phyloP scores from a whole-genome alignment of 495 filamentous ascomycete genomes.

The Baudoinia panamericana region DNA sequence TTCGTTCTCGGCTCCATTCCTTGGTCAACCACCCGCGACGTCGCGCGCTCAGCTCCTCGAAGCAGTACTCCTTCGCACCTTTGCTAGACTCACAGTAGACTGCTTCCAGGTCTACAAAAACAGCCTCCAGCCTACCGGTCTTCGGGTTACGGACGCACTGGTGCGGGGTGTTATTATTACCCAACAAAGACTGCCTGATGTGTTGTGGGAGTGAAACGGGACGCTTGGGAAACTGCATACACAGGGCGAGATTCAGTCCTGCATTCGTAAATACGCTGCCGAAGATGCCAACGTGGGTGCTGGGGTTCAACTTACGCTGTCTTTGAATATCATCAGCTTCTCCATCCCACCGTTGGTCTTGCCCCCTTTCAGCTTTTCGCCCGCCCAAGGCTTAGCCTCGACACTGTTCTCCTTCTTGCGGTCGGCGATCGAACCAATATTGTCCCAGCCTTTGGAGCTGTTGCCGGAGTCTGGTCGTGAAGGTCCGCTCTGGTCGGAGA shows the following conservation, averaged over 20 bases:
- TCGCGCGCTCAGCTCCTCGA: constrained; percentile 79
- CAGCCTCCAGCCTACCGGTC: constrained; percentile 65
- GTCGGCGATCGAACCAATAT: constrained; percentile 69
- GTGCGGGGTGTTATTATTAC: constrained; percentile 32
- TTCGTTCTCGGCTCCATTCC: constrained; percentile 42
- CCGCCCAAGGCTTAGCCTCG: constrained; percentile 80
- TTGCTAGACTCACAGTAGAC: constrained; percentile 68
- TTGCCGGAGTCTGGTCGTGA: constrained; percentile 12
- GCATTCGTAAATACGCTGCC: constrained; percentile 74
- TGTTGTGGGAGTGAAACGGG: constrained; percentile 4
- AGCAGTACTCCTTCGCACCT: constrained; percentile 58
- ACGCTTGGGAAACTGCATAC: constrained; percentile 41
- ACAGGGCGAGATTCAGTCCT: constrained; percentile 82
- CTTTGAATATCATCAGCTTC: constrained; percentile 89
- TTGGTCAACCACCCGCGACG: constrained; percentile 63
- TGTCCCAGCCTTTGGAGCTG: constrained; percentile 70
- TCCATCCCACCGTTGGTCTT: constrained; percentile 59
- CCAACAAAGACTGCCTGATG: constrained; percentile 36
- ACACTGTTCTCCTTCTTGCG: constrained; percentile 87
- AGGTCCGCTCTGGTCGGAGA: constrained; percentile 57
- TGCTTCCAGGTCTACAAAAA: constrained; percentile 71
- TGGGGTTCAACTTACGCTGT: constrained; percentile 61
- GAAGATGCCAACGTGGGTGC: constrained; percentile 25
- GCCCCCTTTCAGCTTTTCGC: constrained; percentile 77
- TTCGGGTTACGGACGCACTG: constrained; percentile 46